Percentiles rank a stretch among this genome's conserved stretches.
Conservation (phyloP, 2,329 filamentous ascomycete genomes). For the Aurifilum marmelostoma region DNA sequence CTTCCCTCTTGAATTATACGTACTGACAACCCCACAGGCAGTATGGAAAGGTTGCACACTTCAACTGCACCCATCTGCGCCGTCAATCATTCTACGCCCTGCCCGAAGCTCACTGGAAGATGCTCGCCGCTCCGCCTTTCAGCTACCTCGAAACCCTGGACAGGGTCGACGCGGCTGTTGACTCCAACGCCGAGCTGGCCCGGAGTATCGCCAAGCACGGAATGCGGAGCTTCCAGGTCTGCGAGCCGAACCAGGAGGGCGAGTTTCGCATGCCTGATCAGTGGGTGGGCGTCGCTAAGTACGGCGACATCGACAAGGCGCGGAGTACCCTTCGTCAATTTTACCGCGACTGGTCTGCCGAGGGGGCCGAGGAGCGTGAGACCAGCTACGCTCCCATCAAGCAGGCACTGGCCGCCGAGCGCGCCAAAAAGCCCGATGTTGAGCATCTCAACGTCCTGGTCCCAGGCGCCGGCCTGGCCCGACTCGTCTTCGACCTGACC, state of each 20-base stretch:
- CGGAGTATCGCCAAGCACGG: slow-evolving; percentile 75
- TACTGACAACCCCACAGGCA: slow-evolving; percentile 56
- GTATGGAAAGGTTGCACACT: slow-evolving; percentile 83
- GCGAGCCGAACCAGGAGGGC: slow-evolving; percentile 39
- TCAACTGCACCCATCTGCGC: slow-evolving; percentile 87
- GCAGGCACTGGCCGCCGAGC: slow-evolving; percentile 60
- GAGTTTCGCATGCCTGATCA: slow-evolving; percentile 57
- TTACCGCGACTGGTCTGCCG: slow-evolving; percentile 90
- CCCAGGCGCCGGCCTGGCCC: slow-evolving; percentile 85
- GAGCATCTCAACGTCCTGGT: slow-evolving; percentile 70
- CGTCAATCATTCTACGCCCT: slow-evolving; percentile 93
- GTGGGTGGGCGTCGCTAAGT: slow-evolving; percentile 73
- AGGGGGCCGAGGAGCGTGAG: slow-evolving; percentile 74
- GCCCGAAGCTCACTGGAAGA: slow-evolving; percentile 79
- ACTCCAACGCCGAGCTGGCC: slow-evolving; percentile 82
- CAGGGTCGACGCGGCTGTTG: slow-evolving; percentile 83
- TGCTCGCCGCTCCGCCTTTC: slow-evolving; percentile 82
- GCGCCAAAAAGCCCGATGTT: slow-evolving; percentile 33
- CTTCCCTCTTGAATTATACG: neutral
- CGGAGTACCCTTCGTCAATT: slow-evolving; percentile 91
- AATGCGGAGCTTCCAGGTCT: slow-evolving; percentile 66
- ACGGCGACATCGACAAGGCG: slow-evolving; percentile 84
- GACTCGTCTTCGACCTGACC: slow-evolving; percentile 87
- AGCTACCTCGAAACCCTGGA: slow-evolving; percentile 78
- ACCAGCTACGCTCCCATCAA: slow-evolving; percentile 77